Evolutionary conservation across 768 basidiomycete genomes (phyloP), one percentile per base, ranked within the genome.

Genomic region (Lanmaoa rubissima): DNA sequence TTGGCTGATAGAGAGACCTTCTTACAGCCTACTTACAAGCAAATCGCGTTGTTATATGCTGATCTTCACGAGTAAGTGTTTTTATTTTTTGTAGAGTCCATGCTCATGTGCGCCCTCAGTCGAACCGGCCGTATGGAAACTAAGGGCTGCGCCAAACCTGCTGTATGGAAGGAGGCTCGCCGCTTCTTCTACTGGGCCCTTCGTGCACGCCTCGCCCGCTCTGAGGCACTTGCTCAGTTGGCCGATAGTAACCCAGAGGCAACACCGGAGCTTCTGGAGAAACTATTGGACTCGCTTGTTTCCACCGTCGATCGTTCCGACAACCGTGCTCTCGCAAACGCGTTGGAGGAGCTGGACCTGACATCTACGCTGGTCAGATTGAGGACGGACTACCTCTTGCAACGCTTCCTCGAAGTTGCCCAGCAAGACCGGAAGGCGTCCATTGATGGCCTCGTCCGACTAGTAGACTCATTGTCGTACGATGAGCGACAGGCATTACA

Each of bases 91-190:
- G 34, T 48, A 28, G 28, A 13, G 50, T 45, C 19, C 58, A 41
- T 44, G 9, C 34, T 58, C 35, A 61, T 35, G 53, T 39, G 40
- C 59, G n/a, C 42, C 53, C 56, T 55, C 66, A 96, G 94, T 74
- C 92, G 95, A 47, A 82, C 85, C 44, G 94, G 94, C 47, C 92
- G 95, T 46, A 96, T 97, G 94, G 92, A 97, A 74, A 95, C 95
- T 28, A 98, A 98, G 76, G 94, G 92, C 17, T 95, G 95, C 62
- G 95, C 95, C 9, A 88, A 87, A 59, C 80, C 92, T 19, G 79
- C 85, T 31, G 82, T 86, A 45, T 98, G 95, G 95, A 92, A 90
- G 73, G 81, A 90, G 51, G 85, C 94, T 53, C 87, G 93, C 57
- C 83, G 94, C 58, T 81, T 86, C 68, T 95, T 98, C 82, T 96